These are phyloP conservation scores for Vanderwaltozyma yarrowii DNA, from an alignment of 805 yeast species.

Conservation along the genomic window DNA sequence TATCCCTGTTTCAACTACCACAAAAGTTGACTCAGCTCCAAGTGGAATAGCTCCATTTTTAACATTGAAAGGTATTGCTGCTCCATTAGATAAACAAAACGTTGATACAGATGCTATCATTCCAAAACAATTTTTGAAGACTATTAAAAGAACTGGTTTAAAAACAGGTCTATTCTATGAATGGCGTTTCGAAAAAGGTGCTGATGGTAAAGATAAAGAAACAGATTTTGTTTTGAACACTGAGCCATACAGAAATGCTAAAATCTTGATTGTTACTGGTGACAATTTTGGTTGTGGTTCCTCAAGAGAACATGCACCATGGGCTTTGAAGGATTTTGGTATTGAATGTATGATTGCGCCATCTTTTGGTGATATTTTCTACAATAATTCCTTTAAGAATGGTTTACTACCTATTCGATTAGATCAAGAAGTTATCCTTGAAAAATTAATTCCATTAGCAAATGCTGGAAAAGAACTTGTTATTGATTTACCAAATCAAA, in stretches of 20 bases:
- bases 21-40: slow-evolving; percentile 29
- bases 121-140: slow-evolving; percentile 96
- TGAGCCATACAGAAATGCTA: slow-evolving; percentile 69
- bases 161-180: slow-evolving; percentile 85
- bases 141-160: slow-evolving; percentile 95
- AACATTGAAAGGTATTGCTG: slow-evolving; percentile 75
- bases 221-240: slow-evolving; percentile 90
- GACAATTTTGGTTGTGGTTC: slow-evolving; percentile 99
- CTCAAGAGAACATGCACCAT: slow-evolving; percentile 98
- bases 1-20: slow-evolving; percentile 42
- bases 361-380: slow-evolving; percentile 95
- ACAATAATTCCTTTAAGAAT: slow-evolving; percentile 94
- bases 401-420: slow-evolving; percentile 88
- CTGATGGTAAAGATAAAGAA: slow-evolving; percentile 57
- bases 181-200: slow-evolving; percentile 61
- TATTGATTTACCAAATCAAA: slow-evolving; percentile 81
- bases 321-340: slow-evolving; percentile 98
- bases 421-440: slow-evolving; percentile 63
- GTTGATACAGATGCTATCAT: slow-evolving; percentile 98
- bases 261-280: slow-evolving; percentile 84
- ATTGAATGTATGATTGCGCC: slow-evolving; percentile 94
- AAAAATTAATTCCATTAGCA: slow-evolving; percentile 74
- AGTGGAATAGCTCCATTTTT: slow-evolving; percentile 67
- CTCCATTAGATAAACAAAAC: slow-evolving; percentile 89
- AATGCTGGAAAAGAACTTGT: slow-evolving; percentile 55